Evolutionary conservation across 441 rosid genomes (phyloP).

Genomic region (Breynia disticha): DNA sequence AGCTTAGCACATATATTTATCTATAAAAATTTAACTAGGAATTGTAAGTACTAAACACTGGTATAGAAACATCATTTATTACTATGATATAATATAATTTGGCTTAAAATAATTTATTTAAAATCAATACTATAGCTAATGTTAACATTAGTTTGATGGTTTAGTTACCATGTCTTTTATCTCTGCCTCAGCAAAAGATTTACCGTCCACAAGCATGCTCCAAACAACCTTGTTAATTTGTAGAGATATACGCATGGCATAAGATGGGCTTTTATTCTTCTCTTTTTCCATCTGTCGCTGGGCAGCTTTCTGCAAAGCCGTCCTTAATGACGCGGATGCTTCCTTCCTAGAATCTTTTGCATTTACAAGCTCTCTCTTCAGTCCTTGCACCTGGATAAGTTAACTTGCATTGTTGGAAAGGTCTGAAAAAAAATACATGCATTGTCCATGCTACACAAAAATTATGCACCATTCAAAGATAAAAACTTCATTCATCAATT

Average conservation of each 20-base stretch:
- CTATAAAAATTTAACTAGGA: too few relatives aligned
- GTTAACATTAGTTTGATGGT: background rate
- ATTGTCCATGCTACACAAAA: too few relatives aligned
- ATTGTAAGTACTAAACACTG: too few relatives aligned
- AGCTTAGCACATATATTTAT: background rate
- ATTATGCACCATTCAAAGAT: too few relatives aligned
- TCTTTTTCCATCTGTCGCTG: constrained; percentile 88
- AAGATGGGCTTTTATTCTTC: constrained; percentile 94
- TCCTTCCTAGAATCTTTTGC: constrained; percentile 66
- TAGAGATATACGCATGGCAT: constrained; percentile 92
- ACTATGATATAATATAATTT: too few relatives aligned
- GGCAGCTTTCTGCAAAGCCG: constrained; percentile 78
- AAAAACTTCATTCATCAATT: background rate
- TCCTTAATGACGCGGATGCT: constrained; percentile 61
- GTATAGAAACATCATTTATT: too few relatives aligned
- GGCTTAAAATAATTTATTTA: too few relatives aligned
- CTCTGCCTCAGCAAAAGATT: constrained; percentile 97
- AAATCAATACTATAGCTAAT: too few relatives aligned
- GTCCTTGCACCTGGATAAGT: constrained; percentile 54
- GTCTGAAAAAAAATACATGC: too few relatives aligned
- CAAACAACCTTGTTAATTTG: constrained; percentile 85
- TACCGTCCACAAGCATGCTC: constrained; percentile 96
- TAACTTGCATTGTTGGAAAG: constrained; percentile 7
- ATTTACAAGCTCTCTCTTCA: constrained; percentile 51
- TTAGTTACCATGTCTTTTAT: constrained; percentile 90